A percentile compares a stretch with the other conserved stretches of the same genome.
These are phyloP conservation scores for Phalaenopsis aphrodite DNA, from an alignment of 106 monocot genomes.

Conservation along the genomic window DNA sequence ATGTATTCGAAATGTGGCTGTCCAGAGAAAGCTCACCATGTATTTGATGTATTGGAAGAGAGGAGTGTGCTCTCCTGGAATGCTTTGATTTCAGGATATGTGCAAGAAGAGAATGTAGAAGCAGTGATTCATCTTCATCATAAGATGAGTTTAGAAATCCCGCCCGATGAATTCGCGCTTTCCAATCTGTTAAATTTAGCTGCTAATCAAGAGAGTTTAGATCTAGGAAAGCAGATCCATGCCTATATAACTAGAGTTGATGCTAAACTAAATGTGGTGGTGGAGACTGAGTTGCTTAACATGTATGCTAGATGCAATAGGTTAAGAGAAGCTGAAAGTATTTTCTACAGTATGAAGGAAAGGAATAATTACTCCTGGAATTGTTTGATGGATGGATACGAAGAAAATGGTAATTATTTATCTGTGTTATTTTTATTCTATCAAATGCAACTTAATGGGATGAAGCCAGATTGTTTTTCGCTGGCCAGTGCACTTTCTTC, in stretches of 20 bases:
- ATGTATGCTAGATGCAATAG: constrained; percentile 5
- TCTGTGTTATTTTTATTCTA: background rate
- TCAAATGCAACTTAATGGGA: constrained; percentile 2
- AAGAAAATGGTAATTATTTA: background rate
- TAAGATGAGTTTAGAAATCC: background rate
- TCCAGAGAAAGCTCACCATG: constrained; percentile 7
- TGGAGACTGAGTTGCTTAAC: constrained; percentile 2
- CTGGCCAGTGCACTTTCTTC: constrained; percentile 18
- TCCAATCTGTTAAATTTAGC: background rate
- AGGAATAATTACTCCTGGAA: constrained; percentile 5
- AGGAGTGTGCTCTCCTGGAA: constrained; percentile 16
- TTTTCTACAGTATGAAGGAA: background rate
- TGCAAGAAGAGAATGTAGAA: constrained; percentile 11
- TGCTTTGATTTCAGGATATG: constrained; percentile 19
- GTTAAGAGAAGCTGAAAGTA: constrained; percentile 8
- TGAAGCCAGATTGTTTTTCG: constrained; percentile 13
- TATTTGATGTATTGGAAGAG: background rate
- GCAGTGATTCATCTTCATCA: constrained; percentile 3
- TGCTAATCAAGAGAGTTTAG: background rate
- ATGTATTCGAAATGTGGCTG: constrained; percentile 23
- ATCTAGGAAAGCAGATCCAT: constrained; percentile 5
- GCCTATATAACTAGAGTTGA: background rate
- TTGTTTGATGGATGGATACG: background rate
- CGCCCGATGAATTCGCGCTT: background rate
- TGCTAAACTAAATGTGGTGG: background rate